Evolutionary conservation across 2,329 filamentous ascomycete genomes (phyloP), one percentile per base, ranked within the genome.

Genomic region (Cryphonectria naterciae): DNA sequence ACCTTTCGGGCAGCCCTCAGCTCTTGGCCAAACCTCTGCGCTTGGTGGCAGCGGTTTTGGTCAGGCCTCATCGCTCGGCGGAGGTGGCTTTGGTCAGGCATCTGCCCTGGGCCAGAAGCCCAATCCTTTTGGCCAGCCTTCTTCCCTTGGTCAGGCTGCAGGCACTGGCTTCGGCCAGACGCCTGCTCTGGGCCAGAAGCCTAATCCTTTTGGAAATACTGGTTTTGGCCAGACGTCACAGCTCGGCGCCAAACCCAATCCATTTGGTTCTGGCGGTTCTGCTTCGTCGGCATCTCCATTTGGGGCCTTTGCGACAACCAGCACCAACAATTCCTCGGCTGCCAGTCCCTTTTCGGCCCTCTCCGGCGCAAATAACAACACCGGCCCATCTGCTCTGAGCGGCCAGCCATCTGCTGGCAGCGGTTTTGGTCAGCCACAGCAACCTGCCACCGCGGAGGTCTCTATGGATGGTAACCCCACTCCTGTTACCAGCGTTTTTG

Each of bases 101-200:
- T 78, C 82, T 52, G 70, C 76, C 1, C 70, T 80, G 39, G 80
- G 78, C 15, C 74, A 76, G 32, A 78, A 78, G 22, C 75, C 78
- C 17, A 82, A 76, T 73, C 77, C 81, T 0, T 82, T 83, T 73
- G 79, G 77, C 52, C 62, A 58, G 17, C 65, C 72, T 3, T 70
- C 73, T 35, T 75, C 75, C 0, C 85, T 86, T 72, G 79, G 80
- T 1, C 82, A 83, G 68, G 75, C 82, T 28, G 74, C 78, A 62
- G 72, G 74, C 37, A 75, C 79, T 1, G 80, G 80, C 2, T 85
- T 84, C 69, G 82, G 83, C n/a, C 76, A 81, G 60, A 69, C 79
- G 11, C 79, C 79, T 67, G 58, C 73, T 25, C 35, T 79, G 52
- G 79, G 78, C 5, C 75, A 76, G 66, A 76, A 70, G 73, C 77